A percentile compares a stretch with the other conserved stretches of the same genome.
Evolutionary conservation across 2,329 filamentous ascomycete genomes (phyloP).

Genomic region (Thelonectria olida): DNA sequence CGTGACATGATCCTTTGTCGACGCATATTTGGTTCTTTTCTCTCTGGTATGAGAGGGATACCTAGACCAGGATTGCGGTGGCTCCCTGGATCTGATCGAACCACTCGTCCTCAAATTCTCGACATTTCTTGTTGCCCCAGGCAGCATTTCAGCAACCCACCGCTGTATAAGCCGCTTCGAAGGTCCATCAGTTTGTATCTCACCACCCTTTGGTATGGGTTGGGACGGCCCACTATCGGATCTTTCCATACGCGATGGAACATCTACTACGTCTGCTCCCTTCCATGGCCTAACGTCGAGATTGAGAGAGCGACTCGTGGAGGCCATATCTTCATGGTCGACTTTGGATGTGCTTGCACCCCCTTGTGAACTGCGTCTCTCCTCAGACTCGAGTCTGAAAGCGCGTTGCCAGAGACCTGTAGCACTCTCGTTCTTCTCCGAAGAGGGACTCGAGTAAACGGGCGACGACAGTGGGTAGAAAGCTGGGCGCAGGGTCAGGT

Average conservation of each 20-base stretch:
- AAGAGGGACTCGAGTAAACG: constrained; percentile 17
- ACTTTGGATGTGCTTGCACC: constrained; percentile 4
- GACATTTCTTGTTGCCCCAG: background rate
- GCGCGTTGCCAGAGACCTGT: constrained; percentile 41
- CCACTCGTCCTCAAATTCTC: background rate
- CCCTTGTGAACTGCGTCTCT: constrained; percentile 25
- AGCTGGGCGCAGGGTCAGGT: constrained; percentile 29
- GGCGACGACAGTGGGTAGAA: constrained; percentile 18
- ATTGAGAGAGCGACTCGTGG: constrained; percentile 10
- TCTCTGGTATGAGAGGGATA: constrained; percentile 45
- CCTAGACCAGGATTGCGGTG: constrained; percentile 46
- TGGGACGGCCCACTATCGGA: constrained; percentile 17
- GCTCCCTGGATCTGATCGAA: constrained; percentile 21
- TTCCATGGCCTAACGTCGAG: background rate
- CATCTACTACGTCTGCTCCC: background rate
- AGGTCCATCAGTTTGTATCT: constrained; percentile 13
- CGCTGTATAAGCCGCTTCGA: constrained; percentile 32
- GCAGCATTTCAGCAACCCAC: constrained; percentile 31
- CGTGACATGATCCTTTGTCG: constrained; percentile 36
- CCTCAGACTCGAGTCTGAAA: constrained; percentile 36
- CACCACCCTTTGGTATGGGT: constrained; percentile 24
- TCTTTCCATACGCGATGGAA: constrained; percentile 3
- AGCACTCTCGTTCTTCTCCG: constrained; percentile 32
- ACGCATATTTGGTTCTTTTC: constrained; percentile 39
- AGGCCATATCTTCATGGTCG: background rate